Percentiles rank a stretch among this genome's conserved stretches.
These are phyloP conservation scores for Helianthus annuus DNA, from an alignment of 129 eudicot species.

Conservation along the genomic window DNA sequence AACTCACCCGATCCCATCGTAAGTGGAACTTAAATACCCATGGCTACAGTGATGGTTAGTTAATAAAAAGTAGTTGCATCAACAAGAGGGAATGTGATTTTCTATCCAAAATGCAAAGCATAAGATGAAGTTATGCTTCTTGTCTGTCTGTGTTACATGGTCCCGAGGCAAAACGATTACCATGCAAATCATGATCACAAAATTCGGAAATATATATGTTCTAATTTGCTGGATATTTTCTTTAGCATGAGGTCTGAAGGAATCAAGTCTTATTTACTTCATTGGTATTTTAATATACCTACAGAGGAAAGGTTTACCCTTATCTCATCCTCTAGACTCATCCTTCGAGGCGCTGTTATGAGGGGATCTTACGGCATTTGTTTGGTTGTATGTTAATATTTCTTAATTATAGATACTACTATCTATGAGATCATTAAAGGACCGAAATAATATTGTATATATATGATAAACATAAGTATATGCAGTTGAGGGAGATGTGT, in stretches of 20 bases:
- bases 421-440: background rate
- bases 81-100: conserved; percentile 43
- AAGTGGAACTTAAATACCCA: too few relatives aligned
- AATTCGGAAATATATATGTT: conserved; percentile 6
- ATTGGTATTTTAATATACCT: background rate
- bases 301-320: too few relatives aligned
- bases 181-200: conserved; percentile 24
- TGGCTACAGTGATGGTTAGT: too few relatives aligned
- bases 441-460: background rate
- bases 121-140: conserved; percentile 39
- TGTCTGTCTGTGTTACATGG: conserved; percentile 38
- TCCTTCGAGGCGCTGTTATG: too few relatives aligned
- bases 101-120: conserved; percentile 36
- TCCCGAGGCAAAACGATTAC: conserved; percentile 34
- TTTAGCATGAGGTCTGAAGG: background rate
- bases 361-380: too few relatives aligned
- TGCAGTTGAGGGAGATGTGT: background rate
- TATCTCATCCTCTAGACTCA: too few relatives aligned
- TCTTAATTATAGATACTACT: background rate
- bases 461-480: background rate
- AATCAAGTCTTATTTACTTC: conserved; percentile 14
- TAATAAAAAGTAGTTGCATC: conserved; percentile 36
- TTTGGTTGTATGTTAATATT: background rate
- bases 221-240: conserved; percentile 1
- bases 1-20: too few relatives aligned